These are phyloP conservation scores for Balansia obtecta DNA, from an alignment of 2,329 filamentous ascomycete genomes.

Conservation along the genomic window DNA sequence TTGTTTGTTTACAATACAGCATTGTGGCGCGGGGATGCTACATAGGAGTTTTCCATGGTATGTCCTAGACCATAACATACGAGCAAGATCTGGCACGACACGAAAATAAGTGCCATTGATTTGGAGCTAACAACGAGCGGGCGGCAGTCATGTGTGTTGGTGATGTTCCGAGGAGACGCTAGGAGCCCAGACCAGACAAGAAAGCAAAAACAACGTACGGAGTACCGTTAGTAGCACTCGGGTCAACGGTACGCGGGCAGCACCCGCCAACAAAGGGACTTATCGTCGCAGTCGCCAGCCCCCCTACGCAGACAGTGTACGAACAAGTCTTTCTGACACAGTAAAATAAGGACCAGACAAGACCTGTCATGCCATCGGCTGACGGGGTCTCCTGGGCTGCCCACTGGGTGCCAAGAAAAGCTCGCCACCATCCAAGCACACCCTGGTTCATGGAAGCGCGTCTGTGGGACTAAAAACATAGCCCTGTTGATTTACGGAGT, in stretches of 20 bases:
- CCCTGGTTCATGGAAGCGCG: constrained; percentile 6
- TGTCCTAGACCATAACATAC: neutral
- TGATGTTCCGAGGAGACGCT: no score
- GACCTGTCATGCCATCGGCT: neutral
- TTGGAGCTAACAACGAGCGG: neutral
- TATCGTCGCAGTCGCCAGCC: no score
- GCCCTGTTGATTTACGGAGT: neutral
- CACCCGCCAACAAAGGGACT: neutral
- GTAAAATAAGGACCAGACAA: neutral
- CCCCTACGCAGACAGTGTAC: neutral
- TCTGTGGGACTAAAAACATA: constrained; percentile 3
- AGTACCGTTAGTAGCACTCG: no score
- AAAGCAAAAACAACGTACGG: no score
- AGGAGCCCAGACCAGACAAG: no score
- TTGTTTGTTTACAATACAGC: neutral
- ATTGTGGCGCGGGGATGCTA: neutral
- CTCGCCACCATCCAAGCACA: neutral
- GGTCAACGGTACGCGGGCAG: neutral
- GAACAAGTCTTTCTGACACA: neutral
- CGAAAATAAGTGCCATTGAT: no score
- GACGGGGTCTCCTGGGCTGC: neutral
- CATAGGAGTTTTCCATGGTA: neutral
- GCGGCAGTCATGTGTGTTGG: no score
- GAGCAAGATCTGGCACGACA: neutral
- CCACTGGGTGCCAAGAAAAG: neutral